Evolutionary conservation across 768 basidiomycete genomes (phyloP).

Genomic region (Boletus vermiculosoides): DNA sequence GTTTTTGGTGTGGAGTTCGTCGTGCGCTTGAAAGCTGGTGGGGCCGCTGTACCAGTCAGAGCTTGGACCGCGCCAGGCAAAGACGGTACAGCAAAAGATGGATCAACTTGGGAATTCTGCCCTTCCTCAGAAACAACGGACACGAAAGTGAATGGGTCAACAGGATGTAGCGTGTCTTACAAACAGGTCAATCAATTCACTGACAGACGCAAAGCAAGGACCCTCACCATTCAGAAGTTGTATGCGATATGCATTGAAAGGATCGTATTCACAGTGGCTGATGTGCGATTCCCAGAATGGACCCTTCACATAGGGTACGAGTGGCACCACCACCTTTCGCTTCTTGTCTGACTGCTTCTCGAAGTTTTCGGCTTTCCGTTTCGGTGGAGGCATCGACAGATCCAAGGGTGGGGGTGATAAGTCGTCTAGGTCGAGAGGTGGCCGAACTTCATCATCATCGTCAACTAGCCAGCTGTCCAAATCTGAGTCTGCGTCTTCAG

Average conservation of each 20-base stretch:
- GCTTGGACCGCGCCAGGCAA: conserved; percentile 40
- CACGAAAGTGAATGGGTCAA: conserved; percentile 78
- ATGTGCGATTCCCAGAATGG: conserved; percentile 76
- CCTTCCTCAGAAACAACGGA: conserved; percentile 46
- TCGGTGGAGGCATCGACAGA: conserved; percentile 42
- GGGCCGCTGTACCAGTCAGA: conserved; percentile 13
- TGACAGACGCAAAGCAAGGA: not conserved
- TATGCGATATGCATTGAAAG: conserved; percentile 73
- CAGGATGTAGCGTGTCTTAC: conserved; percentile 66
- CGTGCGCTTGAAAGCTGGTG: conserved; percentile 28
- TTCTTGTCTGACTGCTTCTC: conserved; percentile 57
- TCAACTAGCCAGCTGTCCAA: conserved; percentile 42
- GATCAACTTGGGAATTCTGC: conserved; percentile 22
- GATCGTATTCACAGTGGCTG: conserved; percentile 64
- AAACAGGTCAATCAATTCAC: conserved; percentile 3
- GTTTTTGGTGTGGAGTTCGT: conserved; percentile 45
- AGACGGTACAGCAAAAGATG: conserved; percentile 47
- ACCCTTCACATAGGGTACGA: conserved; percentile 80
- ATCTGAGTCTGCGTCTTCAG: conserved; percentile 48
- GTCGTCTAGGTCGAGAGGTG: conserved; percentile 42
- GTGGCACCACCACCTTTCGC: conserved; percentile 71
- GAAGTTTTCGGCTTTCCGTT: conserved; percentile 63
- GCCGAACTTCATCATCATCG: conserved; percentile 70
- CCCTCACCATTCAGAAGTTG: conserved; percentile 80
- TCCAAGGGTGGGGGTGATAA: conserved; percentile 33